A percentile compares a stretch with the other conserved stretches of the same genome.
Evolutionary conservation across 257 asterid species (phyloP).

Genomic region (Leonotis leonurus): DNA sequence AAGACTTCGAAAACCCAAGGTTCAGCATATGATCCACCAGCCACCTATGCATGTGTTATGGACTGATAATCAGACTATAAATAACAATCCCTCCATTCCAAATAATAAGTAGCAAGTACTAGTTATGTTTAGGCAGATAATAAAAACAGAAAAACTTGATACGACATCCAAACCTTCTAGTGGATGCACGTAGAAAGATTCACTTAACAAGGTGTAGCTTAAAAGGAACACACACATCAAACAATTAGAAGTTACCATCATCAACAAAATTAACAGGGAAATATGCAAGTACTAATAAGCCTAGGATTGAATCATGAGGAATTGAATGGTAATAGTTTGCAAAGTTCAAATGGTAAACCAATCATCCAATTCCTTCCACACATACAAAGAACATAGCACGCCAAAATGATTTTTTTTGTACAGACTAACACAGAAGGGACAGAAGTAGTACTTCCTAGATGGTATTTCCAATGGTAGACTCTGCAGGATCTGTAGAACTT

Average conservation of each 20-base stretch:
- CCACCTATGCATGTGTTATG: constrained; percentile 50
- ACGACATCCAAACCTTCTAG: background rate
- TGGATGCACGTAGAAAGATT: background rate
- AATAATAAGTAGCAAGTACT: background rate
- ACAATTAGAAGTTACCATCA: background rate
- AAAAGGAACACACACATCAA: background rate
- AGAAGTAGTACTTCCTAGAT: constrained; percentile 59
- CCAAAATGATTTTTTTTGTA: background rate
- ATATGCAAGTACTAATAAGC: background rate
- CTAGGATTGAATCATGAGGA: background rate
- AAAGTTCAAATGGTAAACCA: background rate
- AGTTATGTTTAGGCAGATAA: background rate
- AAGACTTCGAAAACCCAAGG: constrained; percentile 81
- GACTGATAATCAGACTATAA: background rate
- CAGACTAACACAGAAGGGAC: constrained; percentile 7
- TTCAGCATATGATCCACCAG: constrained; percentile 77
- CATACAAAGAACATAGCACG: background rate
- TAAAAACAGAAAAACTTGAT: background rate
- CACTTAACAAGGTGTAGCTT: background rate
- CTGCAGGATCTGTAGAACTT: constrained; percentile 64
- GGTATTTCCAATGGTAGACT: constrained; percentile 62
- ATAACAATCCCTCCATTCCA: background rate
- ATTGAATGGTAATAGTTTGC: background rate
- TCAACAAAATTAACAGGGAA: background rate
- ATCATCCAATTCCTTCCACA: background rate